Percentiles rank a stretch among this genome's conserved stretches.
Evolutionary conservation across 306 rosid species (phyloP).

Genomic region (Sophora flavescens): DNA sequence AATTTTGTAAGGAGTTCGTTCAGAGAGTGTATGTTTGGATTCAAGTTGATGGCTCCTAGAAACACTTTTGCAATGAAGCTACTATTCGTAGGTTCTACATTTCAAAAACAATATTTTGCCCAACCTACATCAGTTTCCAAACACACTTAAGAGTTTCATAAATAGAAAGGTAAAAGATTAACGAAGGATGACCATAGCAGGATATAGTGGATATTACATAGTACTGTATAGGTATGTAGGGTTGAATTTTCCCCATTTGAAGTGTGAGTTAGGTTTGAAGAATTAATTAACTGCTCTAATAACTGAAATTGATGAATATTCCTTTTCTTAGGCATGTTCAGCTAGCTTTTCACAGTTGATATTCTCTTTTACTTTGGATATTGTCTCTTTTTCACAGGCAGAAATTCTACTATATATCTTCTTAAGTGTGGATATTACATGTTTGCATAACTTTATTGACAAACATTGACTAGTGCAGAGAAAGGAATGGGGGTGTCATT

Average conservation of each 20-base stretch:
- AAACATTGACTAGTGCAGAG: neutral
- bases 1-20: neutral
- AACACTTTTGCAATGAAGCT: too few species aligned
- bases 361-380: neutral
- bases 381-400: neutral
- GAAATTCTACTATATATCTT: neutral
- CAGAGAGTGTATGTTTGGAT: too few species aligned
- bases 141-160: neutral
- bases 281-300: neutral
- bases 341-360: neutral
- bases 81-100: too few species aligned
- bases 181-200: constrained; percentile 26
- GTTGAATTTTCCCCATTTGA: neutral
- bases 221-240: neutral
- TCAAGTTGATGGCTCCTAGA: too few species aligned
- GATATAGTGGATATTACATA: neutral
- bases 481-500: neutral
- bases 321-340: neutral
- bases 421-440: neutral
- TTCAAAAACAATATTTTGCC: too few species aligned
- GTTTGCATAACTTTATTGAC: neutral
- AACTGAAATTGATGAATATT: neutral
- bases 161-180: neutral
- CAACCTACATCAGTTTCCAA: too few species aligned
- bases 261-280: neutral